Evolutionary conservation across 805 yeast species (phyloP).

Genomic region (Ogataea henricii): DNA sequence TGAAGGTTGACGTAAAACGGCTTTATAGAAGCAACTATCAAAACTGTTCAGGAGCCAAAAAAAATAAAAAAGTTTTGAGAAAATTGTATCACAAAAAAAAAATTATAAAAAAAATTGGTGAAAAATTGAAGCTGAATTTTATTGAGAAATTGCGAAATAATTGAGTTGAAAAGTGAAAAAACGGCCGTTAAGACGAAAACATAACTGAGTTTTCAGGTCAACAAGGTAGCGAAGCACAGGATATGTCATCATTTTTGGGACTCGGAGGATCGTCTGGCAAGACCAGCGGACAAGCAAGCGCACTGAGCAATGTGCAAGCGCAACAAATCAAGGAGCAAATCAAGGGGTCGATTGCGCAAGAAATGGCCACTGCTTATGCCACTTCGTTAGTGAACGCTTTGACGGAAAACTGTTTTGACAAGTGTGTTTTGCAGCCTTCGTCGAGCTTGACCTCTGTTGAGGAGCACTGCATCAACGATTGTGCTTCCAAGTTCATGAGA

Average conservation of each 20-base stretch:
- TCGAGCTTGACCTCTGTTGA: constrained; percentile 50
- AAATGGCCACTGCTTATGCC: constrained; percentile 89
- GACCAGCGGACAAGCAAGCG: constrained; percentile 9
- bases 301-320: constrained; percentile 27
- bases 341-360: constrained; percentile 73
- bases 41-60: too few relatives aligned
- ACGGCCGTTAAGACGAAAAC: neutral
- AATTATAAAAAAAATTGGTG: neutral
- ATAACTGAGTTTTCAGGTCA: constrained; percentile 1
- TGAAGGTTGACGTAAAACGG: constrained; percentile 17
- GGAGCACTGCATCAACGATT: constrained; percentile 69
- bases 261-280: constrained; percentile 28
- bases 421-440: constrained; percentile 70
- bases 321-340: constrained; percentile 60
- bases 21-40: neutral
- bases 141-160: constrained; percentile 1
- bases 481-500: constrained; percentile 85
- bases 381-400: constrained; percentile 82
- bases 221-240: neutral
- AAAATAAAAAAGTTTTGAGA: neutral
- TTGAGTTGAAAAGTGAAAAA: neutral
- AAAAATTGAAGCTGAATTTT: neutral
- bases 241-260: constrained; percentile 36
- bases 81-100: neutral
- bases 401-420: constrained; percentile 83